Conservation (phyloP, 2,329 filamentous ascomycete genomes). For the Fusarium foetens region DNA sequence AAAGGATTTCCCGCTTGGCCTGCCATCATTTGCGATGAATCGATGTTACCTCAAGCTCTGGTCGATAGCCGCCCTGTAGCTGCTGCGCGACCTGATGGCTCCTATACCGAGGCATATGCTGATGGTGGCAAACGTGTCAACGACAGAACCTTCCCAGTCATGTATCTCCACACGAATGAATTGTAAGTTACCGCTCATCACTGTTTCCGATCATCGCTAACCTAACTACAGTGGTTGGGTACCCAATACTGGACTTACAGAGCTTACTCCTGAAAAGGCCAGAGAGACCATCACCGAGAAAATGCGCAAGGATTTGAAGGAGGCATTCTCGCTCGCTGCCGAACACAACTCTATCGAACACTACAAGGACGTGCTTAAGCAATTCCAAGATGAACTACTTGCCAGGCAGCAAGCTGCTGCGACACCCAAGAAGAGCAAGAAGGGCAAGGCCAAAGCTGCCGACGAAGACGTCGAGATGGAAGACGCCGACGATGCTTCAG, state of each 20-base stretch:
- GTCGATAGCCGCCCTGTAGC: slow-evolving; percentile 84
- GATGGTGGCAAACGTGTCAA: slow-evolving; percentile 87
- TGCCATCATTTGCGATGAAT: slow-evolving; percentile 91
- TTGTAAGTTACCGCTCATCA: slow-evolving; percentile 74
- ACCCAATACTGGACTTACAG: slow-evolving; percentile 81
- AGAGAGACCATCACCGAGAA: slow-evolving; percentile 76
- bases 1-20: slow-evolving; percentile 97
- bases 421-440: slow-evolving; percentile 55
- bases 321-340: slow-evolving; percentile 82
- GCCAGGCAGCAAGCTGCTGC: slow-evolving; percentile 57
- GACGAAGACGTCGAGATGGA: slow-evolving; percentile 71
- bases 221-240: slow-evolving; percentile 80
- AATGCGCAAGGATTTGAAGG: slow-evolving; percentile 80
- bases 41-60: slow-evolving; percentile 86
- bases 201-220: background rate
- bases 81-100: slow-evolving; percentile 82
- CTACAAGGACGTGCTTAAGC: slow-evolving; percentile 83
- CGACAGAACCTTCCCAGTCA: slow-evolving; percentile 90
- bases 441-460: slow-evolving; percentile 61
- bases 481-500: slow-evolving; percentile 64
- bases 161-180: slow-evolving; percentile 95
- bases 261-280: slow-evolving; percentile 79
- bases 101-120: slow-evolving; percentile 85
- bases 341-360: slow-evolving; percentile 80
- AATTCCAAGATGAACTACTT: slow-evolving; percentile 73